Evolutionary conservation across 2,329 filamentous ascomycete species (phyloP).

Genomic region (Pyricularia grisea): DNA sequence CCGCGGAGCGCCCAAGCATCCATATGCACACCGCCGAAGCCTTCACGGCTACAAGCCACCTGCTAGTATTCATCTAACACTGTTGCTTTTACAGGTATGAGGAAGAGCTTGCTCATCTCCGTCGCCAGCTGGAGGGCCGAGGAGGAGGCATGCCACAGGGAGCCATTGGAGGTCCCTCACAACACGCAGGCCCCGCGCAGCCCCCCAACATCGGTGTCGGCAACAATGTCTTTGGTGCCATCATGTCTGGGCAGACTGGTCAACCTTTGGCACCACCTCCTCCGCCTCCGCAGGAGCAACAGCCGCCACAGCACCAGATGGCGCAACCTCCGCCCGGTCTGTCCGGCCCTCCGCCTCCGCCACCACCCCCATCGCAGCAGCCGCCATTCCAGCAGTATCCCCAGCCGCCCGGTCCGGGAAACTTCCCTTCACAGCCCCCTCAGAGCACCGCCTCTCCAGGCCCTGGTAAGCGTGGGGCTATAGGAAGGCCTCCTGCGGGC

Average conservation of each 20-base stretch:
- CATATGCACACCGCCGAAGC: neutral
- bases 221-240: slow-evolving; percentile 86
- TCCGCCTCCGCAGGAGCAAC: slow-evolving; percentile 50
- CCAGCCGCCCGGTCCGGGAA: slow-evolving; percentile 46
- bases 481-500: slow-evolving; percentile 53
- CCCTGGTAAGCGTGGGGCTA: slow-evolving; percentile 62
- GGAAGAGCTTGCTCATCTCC: slow-evolving; percentile 76
- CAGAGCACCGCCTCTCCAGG: slow-evolving; percentile 82
- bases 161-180: slow-evolving; percentile 57
- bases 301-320: slow-evolving; percentile 49
- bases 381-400: slow-evolving; percentile 64
- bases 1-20: neutral
- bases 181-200: slow-evolving; percentile 71
- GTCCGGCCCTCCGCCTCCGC: slow-evolving; percentile 47
- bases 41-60: neutral
- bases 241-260: slow-evolving; percentile 81
- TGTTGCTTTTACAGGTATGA: slow-evolving; percentile 60
- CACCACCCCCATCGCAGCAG: slow-evolving; percentile 52
- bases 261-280: slow-evolving; percentile 81
- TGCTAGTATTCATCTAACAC: slow-evolving; percentile 6
- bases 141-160: slow-evolving; percentile 52
- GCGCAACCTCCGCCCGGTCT: slow-evolving; percentile 66
- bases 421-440: slow-evolving; percentile 75
- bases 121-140: slow-evolving; percentile 74
- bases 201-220: slow-evolving; percentile 86